Conservation (phyloP, 176 grass and related monocot species). For the Rhynchospora pubera region DNA sequence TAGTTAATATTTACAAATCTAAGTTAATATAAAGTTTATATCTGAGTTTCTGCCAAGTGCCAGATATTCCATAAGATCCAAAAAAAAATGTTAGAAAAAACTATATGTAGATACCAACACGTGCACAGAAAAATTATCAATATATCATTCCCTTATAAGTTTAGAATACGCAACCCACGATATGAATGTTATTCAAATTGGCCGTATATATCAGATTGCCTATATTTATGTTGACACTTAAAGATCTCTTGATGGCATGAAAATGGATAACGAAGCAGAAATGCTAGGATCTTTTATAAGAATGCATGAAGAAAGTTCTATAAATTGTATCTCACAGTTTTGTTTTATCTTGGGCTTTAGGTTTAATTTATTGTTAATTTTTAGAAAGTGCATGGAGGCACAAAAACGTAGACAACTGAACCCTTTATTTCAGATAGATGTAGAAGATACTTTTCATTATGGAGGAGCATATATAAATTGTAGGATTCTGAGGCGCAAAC, state of each 20-base stretch:
- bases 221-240: not conserved
- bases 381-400: not conserved
- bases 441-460: not conserved
- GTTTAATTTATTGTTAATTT: not conserved
- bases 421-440: not conserved
- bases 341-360: not conserved
- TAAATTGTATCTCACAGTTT: not conserved
- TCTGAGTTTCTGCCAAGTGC: not conserved
- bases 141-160: not conserved
- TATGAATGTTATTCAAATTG: not conserved
- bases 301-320: not conserved
- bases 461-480: not conserved
- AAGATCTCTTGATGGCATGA: not conserved
- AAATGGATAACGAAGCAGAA: not conserved
- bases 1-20: constrained; percentile 45
- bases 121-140: not conserved
- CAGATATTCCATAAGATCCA: not conserved
- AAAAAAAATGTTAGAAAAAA: not conserved
- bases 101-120: not conserved
- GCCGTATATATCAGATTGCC: not conserved
- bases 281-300: not conserved
- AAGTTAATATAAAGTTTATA: too few relatives aligned
- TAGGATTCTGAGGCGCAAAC: not conserved
- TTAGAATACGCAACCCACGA: not conserved
- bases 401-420: not conserved